phyloP scores from a whole-genome alignment of 2,329 filamentous ascomycete species.

The Dendrostoma leiphaemia region DNA sequence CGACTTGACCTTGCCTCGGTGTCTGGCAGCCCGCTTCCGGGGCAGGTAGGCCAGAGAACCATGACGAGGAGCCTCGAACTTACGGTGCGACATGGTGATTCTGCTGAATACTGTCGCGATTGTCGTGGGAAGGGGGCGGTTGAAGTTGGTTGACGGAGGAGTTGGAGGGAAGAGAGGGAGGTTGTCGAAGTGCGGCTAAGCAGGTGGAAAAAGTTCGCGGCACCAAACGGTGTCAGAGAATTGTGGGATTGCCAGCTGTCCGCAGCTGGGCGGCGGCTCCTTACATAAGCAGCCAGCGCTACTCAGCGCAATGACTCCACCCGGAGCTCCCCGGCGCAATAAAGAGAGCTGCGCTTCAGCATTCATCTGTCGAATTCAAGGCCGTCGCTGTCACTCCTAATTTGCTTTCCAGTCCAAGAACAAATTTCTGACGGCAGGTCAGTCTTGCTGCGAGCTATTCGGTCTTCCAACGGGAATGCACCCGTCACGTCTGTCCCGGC shows the following conservation, averaged over 20 bases:
- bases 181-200: conserved; percentile 6
- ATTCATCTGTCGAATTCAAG: no score
- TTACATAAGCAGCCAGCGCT: conserved; percentile 6
- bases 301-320: not conserved
- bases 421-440: no score
- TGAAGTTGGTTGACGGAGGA: conserved; percentile 11
- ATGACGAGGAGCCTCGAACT: conserved; percentile 85
- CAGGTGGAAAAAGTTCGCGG: conserved; percentile 7
- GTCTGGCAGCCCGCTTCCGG: conserved; percentile 88
- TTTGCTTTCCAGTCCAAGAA: no score
- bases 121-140: conserved; percentile 13
- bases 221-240: conserved; percentile 7
- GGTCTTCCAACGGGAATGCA: no score
- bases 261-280: no score
- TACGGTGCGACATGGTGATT: conserved; percentile 47
- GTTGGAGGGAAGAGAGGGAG: not conserved
- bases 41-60: conserved; percentile 87
- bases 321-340: not conserved
- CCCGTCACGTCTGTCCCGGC: no score
- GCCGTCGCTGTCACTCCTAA: no score
- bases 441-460: no score
- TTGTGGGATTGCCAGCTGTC: conserved; percentile 8
- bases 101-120: conserved; percentile 15
- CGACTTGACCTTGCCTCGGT: conserved; percentile 98
- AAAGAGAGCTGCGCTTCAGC: not conserved